Evolutionary conservation across 2,329 filamentous ascomycete genomes (phyloP).

Genomic region (Fusarium sp.): DNA sequence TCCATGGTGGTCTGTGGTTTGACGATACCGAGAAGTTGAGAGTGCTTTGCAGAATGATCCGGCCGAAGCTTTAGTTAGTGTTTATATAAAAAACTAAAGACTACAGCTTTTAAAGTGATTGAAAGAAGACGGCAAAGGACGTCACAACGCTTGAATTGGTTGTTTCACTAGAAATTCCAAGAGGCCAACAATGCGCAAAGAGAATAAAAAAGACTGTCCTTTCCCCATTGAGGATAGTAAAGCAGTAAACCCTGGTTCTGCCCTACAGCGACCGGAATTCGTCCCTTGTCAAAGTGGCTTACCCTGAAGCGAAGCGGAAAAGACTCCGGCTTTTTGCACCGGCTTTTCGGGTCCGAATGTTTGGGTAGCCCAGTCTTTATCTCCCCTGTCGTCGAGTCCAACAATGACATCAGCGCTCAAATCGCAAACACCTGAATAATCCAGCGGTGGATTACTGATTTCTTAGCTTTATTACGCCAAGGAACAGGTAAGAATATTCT

Average conservation of each 20-base stretch:
- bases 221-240: conserved; percentile 13
- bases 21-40: background rate
- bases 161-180: conserved; percentile 21
- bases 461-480: conserved; percentile 9
- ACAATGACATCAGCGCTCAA: conserved; percentile 30
- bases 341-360: conserved; percentile 1
- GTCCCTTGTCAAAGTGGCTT: background rate
- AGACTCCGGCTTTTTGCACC: background rate
- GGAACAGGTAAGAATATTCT: conserved; percentile 11
- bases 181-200: conserved; percentile 37
- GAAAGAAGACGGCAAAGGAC: conserved; percentile 28
- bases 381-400: conserved; percentile 15
- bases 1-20: conserved; percentile 61
- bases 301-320: conserved; percentile 5
- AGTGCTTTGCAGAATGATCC: background rate
- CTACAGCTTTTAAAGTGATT: conserved; percentile 30
- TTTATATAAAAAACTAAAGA: conserved; percentile 4
- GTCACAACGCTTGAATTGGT: conserved; percentile 21
- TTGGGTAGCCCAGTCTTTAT: background rate
- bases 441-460: conserved; percentile 1
- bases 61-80: background rate
- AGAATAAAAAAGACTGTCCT: conserved; percentile 8
- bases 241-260: conserved; percentile 12
- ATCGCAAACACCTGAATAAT: background rate
- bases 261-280: background rate